Evolutionary conservation across 1,284 basidiomycete genomes (phyloP).

Genomic region (Malassezia slooffiae): DNA sequence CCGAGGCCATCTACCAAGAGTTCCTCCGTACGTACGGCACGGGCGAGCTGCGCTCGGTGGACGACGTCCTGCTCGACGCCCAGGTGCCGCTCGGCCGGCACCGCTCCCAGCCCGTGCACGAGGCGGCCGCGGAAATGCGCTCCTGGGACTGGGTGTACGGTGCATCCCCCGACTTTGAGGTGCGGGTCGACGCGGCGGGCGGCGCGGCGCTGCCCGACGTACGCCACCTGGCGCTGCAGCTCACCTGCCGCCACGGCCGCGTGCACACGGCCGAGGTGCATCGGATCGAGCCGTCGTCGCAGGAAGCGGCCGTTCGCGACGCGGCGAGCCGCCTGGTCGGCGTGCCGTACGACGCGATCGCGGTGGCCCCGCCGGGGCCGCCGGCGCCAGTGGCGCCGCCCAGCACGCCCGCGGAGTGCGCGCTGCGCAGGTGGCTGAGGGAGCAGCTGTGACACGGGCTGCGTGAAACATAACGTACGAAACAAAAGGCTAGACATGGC

Average conservation of each 20-base stretch:
- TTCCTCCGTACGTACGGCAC: constrained; percentile 59
- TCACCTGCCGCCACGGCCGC: background rate
- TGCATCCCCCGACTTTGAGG: constrained; percentile 75
- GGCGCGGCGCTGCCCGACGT: too few species aligned
- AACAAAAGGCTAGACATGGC: background rate
- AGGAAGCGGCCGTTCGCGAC: background rate
- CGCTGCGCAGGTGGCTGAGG: too few species aligned
- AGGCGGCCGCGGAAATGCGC: constrained; percentile 49
- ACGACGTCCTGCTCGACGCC: constrained; percentile 12
- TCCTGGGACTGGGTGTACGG: constrained; percentile 89
- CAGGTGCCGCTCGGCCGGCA: constrained; percentile 9
- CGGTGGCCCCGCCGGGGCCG: constrained; percentile 4
- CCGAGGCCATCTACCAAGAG: constrained; percentile 57
- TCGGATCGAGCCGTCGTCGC: background rate
- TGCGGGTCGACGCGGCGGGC: background rate
- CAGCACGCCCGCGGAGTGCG: background rate
- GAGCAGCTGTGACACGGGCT: constrained; percentile 4
- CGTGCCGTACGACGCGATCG: constrained; percentile 11
- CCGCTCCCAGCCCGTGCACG: constrained; percentile 14
- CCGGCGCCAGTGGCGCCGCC: constrained; percentile 4
- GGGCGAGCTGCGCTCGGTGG: constrained; percentile 9
- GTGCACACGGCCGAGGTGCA: background rate
- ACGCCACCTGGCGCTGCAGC: background rate
- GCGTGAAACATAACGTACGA: background rate
- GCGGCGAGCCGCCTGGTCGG: constrained; percentile 2